phyloP scores from a whole-genome alignment of 139 green algal species.

The Edaphochlamys debaryana region DNA sequence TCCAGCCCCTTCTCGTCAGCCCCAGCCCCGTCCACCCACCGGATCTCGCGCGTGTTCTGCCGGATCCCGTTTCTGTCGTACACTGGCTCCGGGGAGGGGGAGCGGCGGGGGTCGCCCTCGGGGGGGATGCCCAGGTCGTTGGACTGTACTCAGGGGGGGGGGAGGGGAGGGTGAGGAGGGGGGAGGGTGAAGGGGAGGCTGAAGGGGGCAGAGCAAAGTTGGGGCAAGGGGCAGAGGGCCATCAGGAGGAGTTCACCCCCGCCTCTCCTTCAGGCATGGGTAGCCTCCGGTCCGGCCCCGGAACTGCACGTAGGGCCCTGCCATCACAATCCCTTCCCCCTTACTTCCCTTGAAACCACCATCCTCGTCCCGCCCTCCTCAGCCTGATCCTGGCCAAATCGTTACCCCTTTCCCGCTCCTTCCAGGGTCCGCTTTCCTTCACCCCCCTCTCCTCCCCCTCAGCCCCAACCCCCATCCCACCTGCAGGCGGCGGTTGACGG shows the following conservation, averaged over 20 bases:
- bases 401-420: too few relatives aligned
- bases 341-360: too few relatives aligned
- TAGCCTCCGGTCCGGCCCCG: too few relatives aligned
- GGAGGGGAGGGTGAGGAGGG: not conserved
- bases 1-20: not conserved
- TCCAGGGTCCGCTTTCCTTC: too few relatives aligned
- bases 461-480: not conserved
- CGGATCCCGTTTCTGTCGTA: conserved; percentile 91
- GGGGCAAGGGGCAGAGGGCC: not conserved
- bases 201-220: too few relatives aligned
- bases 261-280: not conserved
- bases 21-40: conserved; percentile 38
- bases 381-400: too few relatives aligned
- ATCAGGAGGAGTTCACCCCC: not conserved
- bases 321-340: too few relatives aligned
- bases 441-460: not conserved
- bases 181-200: not conserved
- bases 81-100: conserved; percentile 90
- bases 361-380: too few relatives aligned
- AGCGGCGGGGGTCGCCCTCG: conserved; percentile 78
- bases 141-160: not conserved
- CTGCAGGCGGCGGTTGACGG: conserved; percentile 58
- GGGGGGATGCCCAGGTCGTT: conserved; percentile 63
- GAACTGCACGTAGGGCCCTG: too few relatives aligned
- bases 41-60: conserved; percentile 92